Evolutionary conservation across 805 yeast genomes (phyloP).

Genomic region (Ogataea allantospora): DNA sequence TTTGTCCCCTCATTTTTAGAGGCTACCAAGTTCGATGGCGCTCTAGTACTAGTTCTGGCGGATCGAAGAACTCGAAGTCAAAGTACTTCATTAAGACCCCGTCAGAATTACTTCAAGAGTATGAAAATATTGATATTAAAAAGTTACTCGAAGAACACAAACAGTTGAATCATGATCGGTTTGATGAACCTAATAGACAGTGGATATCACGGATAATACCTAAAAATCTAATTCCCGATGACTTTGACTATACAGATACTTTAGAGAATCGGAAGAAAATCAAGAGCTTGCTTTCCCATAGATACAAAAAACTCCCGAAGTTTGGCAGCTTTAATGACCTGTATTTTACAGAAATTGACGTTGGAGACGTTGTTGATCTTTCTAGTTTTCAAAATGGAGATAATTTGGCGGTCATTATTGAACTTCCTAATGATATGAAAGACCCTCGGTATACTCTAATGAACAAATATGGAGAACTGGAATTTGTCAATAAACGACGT

Average conservation of each 20-base stretch:
- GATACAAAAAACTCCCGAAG: constrained; percentile 5
- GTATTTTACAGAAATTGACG: constrained; percentile 32
- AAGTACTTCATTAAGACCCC: constrained; percentile 33
- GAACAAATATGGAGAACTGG: constrained; percentile 55
- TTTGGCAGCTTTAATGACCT: constrained; percentile 21
- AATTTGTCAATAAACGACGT: constrained; percentile 43
- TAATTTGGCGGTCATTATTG: constrained; percentile 53
- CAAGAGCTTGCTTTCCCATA: constrained; percentile 3
- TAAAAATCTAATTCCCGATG: constrained; percentile 10
- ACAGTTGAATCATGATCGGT: constrained; percentile 25
- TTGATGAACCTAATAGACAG: constrained; percentile 29
- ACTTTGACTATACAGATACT: constrained; percentile 21
- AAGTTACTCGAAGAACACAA: constrained; percentile 23
- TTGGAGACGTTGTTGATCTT: constrained; percentile 67
- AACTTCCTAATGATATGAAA: constrained; percentile 45
- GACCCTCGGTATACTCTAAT: constrained; percentile 59
- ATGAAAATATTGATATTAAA: constrained; percentile 30
- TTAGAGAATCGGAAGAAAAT: constrained; percentile 7
- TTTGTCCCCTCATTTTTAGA: not conserved
- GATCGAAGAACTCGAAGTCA: too few relatives aligned
- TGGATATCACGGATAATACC: constrained; percentile 27
- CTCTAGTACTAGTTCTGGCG: too few relatives aligned
- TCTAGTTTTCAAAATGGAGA: constrained; percentile 40
- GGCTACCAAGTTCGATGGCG: constrained; percentile 2
- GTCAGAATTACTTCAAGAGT: constrained; percentile 29